Conservation (phyloP, 371 early-diverging fungal genomes). For the Haplosporangium sp. region DNA sequence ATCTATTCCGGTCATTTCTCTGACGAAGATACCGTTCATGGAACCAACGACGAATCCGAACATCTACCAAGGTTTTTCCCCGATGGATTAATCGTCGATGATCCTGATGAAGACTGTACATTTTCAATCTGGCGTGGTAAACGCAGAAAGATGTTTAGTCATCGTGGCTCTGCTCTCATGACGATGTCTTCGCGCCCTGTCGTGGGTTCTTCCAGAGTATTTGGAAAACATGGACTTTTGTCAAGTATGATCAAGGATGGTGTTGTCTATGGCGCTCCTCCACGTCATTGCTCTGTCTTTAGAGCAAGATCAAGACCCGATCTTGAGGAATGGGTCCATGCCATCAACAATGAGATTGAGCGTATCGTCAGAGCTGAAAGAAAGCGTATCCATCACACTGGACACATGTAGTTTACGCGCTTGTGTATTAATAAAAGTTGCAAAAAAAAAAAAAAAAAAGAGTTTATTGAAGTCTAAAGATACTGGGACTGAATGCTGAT, state of each 20-base stretch:
- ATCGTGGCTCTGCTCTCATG: conserved; percentile 17
- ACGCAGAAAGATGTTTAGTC: conserved; percentile 57
- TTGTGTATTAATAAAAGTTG: background rate
- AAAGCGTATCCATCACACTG: conserved; percentile 16
- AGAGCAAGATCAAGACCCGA: conserved; percentile 50
- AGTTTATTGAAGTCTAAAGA: background rate
- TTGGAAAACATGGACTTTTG: conserved; percentile 42
- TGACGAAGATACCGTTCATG: conserved; percentile 49
- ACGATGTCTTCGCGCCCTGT: conserved; percentile 31
- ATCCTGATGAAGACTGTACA: conserved; percentile 63
- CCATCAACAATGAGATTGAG: conserved; percentile 56
- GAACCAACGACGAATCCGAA: conserved; percentile 42
- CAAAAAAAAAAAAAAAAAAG: background rate
- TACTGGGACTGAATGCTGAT: background rate
- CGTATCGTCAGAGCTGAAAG: conserved; percentile 46
- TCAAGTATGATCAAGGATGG: conserved; percentile 45
- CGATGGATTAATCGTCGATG: conserved; percentile 63
- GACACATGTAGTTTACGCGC: conserved; percentile 1
- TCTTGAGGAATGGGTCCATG: conserved; percentile 57
- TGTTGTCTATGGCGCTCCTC: conserved; percentile 35
- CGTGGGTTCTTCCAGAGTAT: conserved; percentile 25
- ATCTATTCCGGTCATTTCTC: conserved; percentile 66
- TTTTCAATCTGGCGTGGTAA: conserved; percentile 71
- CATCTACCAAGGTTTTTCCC: conserved; percentile 60
- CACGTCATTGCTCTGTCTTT: conserved; percentile 36